These are phyloP conservation scores for Irpex rosettiformis DNA, from an alignment of 1,284 basidiomycete species.

Conservation along the genomic window DNA sequence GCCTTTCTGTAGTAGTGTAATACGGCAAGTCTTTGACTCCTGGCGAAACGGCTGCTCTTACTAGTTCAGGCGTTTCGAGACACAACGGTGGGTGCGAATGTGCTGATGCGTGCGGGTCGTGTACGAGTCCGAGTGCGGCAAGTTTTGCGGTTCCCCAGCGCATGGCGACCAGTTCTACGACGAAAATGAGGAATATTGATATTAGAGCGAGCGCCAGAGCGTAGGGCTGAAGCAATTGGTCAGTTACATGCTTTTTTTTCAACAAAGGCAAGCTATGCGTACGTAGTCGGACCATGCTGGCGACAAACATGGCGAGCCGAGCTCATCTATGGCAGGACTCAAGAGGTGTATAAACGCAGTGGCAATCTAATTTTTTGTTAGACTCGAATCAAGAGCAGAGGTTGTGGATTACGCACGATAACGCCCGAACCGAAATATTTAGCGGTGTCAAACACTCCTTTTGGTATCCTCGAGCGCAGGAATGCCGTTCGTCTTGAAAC, in stretches of 20 bases:
- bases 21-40: background rate
- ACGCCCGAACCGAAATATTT: conserved; percentile 97
- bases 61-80: background rate
- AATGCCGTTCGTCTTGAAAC: conserved; percentile 59
- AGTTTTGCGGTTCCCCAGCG: conserved; percentile 73
- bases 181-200: conserved; percentile 81
- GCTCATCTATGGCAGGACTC: conserved; percentile 68
- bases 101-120: conserved; percentile 70
- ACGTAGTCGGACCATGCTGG: conserved; percentile 75
- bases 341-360: conserved; percentile 91
- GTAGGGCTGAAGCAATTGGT: conserved; percentile 55
- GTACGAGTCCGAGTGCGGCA: conserved; percentile 44
- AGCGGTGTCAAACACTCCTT: conserved; percentile 74
- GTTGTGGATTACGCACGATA: conserved; percentile 54
- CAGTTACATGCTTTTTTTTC: conserved; percentile 3
- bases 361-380: conserved; percentile 59
- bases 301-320: conserved; percentile 72
- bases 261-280: conserved; percentile 22
- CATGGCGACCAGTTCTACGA: conserved; percentile 83
- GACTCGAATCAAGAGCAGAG: background rate
- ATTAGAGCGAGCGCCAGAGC: conserved; percentile 77
- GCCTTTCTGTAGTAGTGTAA: background rate
- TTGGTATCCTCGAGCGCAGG: conserved; percentile 52
- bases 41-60: background rate
- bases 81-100: background rate